Evolutionary conservation across 768 basidiomycete species (phyloP), one percentile per base, ranked within the genome.

Genomic region (Boletus edulis): DNA sequence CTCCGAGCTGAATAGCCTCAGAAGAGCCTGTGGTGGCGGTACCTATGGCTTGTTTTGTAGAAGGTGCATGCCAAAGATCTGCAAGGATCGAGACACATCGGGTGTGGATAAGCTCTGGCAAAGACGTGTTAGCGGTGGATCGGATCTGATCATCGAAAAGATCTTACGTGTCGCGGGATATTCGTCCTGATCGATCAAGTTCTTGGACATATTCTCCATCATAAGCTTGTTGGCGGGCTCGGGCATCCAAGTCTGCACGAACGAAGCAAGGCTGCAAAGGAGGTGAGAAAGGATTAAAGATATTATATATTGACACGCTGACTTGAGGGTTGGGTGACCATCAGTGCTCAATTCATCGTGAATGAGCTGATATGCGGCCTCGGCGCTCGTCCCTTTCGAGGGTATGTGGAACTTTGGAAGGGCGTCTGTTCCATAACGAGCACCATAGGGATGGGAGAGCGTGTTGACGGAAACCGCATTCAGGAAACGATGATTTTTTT

Each of bases 1-100:
- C 87, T 9, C 84, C 86, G 15, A 88, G 83, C 67, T 85, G 83
- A 64, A 87, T 87, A 5, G 86, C 86, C 68, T 88, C 86, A 5
- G 81, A 85, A 5, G 81, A 82, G 10, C 87, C 87, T 1, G 85
- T 87, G 5, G 86, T 87, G 5, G 86, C 85, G 0, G 86, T 85
- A 1, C 86, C 86, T 44, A 87, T 77, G 2, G 86, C 84, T 42
- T 80, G 65, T 48, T 77, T 72, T 15, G 72, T 63, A 35, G 78
- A 75, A 24, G 82, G 83, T 1, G 82, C 85, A 59, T 88, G 78
- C 86, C 86, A 88, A 34, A 88, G 77, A 63, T 84, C 75, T 27
- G 87, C 81, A 52, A 87, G 76, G 65, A 84, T 83, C 32, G 79
- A 82, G 46, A 81, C 59, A 58, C 72, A 76, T 45, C 76, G 75